phyloP scores from a whole-genome alignment of 2,329 filamentous ascomycete species.

The Fonsecaea pedrosoi region DNA sequence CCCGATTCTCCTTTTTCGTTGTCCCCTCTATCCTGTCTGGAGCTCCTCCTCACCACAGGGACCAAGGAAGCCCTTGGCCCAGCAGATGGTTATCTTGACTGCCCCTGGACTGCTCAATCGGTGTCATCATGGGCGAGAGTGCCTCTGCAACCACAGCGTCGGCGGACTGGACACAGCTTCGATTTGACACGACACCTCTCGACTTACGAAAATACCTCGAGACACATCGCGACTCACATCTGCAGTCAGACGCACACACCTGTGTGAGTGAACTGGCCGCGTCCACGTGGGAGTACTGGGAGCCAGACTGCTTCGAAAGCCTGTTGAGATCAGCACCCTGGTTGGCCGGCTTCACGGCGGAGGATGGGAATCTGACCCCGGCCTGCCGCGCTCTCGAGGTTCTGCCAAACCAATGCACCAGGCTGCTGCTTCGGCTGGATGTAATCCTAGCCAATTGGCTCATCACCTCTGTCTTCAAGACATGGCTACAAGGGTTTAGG shows the following conservation, averaged over 20 bases:
- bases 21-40: not conserved
- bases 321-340: not conserved
- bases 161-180: not conserved
- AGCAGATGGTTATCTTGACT: no score
- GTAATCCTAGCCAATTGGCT: not conserved
- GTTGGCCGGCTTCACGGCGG: not conserved
- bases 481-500: not conserved
- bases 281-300: not conserved
- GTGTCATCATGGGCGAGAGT: not conserved
- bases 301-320: not conserved
- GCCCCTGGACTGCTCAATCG: not conserved
- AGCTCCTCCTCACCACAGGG: not conserved
- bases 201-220: not conserved
- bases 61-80: not conserved
- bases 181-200: not conserved
- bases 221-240: not conserved
- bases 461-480: not conserved
- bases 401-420: not conserved
- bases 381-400: not conserved
- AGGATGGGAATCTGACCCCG: not conserved
- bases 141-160: not conserved
- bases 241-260: not conserved
- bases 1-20: not conserved
- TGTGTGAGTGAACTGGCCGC: not conserved
- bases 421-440: not conserved